Percentiles rank a stretch among this genome's conserved stretches.
These are phyloP conservation scores for Pestalotiopsis fici DNA, from an alignment of 2,329 filamentous ascomycete genomes.

Conservation along the genomic window DNA sequence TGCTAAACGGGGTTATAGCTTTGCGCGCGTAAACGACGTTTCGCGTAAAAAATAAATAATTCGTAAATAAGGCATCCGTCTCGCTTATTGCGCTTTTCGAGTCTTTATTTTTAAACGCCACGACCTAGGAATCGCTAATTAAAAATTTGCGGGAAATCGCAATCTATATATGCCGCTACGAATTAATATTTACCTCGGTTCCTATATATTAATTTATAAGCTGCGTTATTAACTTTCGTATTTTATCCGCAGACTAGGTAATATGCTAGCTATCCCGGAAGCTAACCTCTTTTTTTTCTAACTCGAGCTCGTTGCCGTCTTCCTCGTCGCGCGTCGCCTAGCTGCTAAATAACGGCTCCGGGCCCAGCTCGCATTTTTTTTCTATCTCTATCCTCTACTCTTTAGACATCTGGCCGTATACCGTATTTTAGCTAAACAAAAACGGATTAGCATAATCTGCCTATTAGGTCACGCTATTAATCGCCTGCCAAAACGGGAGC, in stretches of 20 bases:
- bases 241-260: too few relatives aligned
- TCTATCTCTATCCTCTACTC: background rate
- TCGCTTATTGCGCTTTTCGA: background rate
- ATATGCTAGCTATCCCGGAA: too few relatives aligned
- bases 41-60: background rate
- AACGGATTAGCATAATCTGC: background rate
- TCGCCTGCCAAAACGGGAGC: background rate
- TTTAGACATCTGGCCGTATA: background rate
- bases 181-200: background rate
- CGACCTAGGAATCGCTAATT: background rate
- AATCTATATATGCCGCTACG: background rate
- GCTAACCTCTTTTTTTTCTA: too few relatives aligned
- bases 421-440: background rate
- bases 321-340: too few relatives aligned
- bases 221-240: background rate
- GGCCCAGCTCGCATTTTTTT: too few relatives aligned
- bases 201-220: background rate
- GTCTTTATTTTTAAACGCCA: background rate
- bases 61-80: too few relatives aligned
- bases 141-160: background rate
- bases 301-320: too few relatives aligned
- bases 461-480: background rate
- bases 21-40: background rate
- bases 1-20: background rate
- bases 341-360: too few relatives aligned